Conservation (phyloP, 441 rosid genomes). For the Syzygium syzygioides region DNA sequence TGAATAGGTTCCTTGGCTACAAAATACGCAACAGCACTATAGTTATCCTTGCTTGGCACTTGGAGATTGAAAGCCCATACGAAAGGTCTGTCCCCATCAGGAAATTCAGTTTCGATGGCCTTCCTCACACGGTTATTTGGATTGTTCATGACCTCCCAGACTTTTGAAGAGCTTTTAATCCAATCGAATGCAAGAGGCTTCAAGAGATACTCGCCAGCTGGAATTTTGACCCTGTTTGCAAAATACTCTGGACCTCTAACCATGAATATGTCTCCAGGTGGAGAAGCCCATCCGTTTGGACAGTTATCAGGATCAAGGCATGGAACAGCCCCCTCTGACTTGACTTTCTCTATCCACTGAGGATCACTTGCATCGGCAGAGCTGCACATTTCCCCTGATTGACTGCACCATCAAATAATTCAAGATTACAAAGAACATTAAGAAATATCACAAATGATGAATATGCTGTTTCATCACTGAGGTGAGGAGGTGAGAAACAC, state of each 20-base stretch:
- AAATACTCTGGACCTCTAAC: slow-evolving; percentile 84
- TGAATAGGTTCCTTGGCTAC: slow-evolving; percentile 43
- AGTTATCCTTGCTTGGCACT: slow-evolving; percentile 82
- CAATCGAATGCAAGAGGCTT: slow-evolving; percentile 87
- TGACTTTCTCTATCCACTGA: slow-evolving; percentile 66
- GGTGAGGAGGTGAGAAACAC: not conserved
- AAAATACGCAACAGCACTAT: slow-evolving; percentile 89
- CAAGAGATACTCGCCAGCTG: slow-evolving; percentile 63
- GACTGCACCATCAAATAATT: not conserved
- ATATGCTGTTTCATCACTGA: not conserved
- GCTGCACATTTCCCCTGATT: slow-evolving; percentile 34
- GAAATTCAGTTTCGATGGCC: slow-evolving; percentile 44
- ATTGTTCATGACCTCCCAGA: slow-evolving; percentile 48
- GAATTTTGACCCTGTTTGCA: slow-evolving; percentile 62
- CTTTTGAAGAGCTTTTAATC: slow-evolving; percentile 64
- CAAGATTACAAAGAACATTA: not conserved
- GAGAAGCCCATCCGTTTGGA: slow-evolving; percentile 79
- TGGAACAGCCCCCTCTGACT: slow-evolving; percentile 74
- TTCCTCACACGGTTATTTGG: slow-evolving; percentile 58
- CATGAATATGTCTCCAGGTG: slow-evolving; percentile 65
- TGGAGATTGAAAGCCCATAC: slow-evolving; percentile 94
- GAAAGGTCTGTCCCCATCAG: slow-evolving; percentile 60
- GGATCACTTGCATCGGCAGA: slow-evolving; percentile 29
- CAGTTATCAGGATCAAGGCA: slow-evolving; percentile 55
- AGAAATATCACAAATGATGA: not conserved